phyloP scores from a whole-genome alignment of 2,329 filamentous ascomycete genomes.

The Chaetomium strumarium region DNA sequence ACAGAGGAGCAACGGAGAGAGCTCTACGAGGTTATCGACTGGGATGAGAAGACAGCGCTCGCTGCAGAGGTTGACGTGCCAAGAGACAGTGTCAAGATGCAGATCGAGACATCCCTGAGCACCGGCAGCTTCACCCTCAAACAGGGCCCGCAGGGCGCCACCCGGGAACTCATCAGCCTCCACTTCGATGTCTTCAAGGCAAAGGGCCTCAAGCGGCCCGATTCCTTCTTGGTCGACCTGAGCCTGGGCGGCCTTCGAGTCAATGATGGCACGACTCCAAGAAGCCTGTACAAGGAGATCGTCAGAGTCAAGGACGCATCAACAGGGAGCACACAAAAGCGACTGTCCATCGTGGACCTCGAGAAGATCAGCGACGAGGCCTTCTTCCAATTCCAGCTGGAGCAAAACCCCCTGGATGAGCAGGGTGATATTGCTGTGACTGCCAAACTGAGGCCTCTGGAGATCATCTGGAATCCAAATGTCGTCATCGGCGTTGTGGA shows the following conservation, averaged over 20 bases:
- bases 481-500: constrained; percentile 86
- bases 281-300: constrained; percentile 89
- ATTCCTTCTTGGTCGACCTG: constrained; percentile 82
- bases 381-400: constrained; percentile 88
- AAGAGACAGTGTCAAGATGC: constrained; percentile 84
- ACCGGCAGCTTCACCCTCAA: constrained; percentile 95
- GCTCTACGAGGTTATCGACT: constrained; percentile 95
- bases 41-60: constrained; percentile 91
- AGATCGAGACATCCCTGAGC: constrained; percentile 86
- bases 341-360: constrained; percentile 49
- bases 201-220: constrained; percentile 81
- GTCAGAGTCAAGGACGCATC: constrained; percentile 89
- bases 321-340: constrained; percentile 39
- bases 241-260: constrained; percentile 89
- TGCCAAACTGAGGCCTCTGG: constrained; percentile 88
- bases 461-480: constrained; percentile 95
- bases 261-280: constrained; percentile 90
- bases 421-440: constrained; percentile 87
- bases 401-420: constrained; percentile 90
- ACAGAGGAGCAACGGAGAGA: constrained; percentile 95
- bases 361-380: constrained; percentile 53
- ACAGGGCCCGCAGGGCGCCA: constrained; percentile 71
- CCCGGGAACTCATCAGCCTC: constrained; percentile 76
- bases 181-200: constrained; percentile 94
- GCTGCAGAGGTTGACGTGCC: constrained; percentile 84